Evolutionary conservation across 305 asterid genomes (phyloP), one percentile per base, ranked within the genome.

Genomic region (Fraxinus dipetala): DNA sequence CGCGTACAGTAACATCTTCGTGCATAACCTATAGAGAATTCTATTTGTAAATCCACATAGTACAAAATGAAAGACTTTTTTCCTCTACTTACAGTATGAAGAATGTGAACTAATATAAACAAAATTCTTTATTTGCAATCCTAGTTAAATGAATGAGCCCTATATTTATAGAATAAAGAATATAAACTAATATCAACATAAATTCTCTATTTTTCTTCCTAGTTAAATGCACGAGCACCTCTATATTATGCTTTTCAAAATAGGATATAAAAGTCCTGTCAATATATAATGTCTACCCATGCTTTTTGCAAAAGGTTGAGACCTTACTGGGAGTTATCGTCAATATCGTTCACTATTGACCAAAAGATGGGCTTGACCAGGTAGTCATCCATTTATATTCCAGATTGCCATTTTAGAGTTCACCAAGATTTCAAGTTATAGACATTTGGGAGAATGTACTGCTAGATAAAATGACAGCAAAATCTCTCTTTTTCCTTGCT

Each of bases 1-100:
- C 87, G 32, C 18, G 82, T 76, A 87, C 90, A 11, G 81, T 48
- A 61, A 85, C 36, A 74, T 82, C 81, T 63, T 85, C 88, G 79
- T 85, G 22, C 32, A 78, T 78, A n/a, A 86, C 88, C 88, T 86
- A 34, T 11, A 83, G 48, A 45, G 16, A 26, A 72, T 34, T 16
- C 18, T 67, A 43, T 76, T 26, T 38, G 36, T 67, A 67, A 67
- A 67, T 13, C 9, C 38, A 13, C 38, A 4, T 30, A 35, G 75
- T 67, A 67, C 35, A 67, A 67, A 26, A 67, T 28, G 75, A 20
- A 67, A 28, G 75, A 67, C 20, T 4, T 67, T 67, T 11, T 67
- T 4, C 69, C n/a, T 28, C 48, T 35, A 51, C 69, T 34, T 30
- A 30, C 2, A 32, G 76, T 6, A 72, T 16, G 45, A 70, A 70